Evolutionary conservation across 1,139 yeast genomes (phyloP), one percentile per base, ranked within the genome.

Genomic region (Chernovozyma sophiae-reginae): DNA sequence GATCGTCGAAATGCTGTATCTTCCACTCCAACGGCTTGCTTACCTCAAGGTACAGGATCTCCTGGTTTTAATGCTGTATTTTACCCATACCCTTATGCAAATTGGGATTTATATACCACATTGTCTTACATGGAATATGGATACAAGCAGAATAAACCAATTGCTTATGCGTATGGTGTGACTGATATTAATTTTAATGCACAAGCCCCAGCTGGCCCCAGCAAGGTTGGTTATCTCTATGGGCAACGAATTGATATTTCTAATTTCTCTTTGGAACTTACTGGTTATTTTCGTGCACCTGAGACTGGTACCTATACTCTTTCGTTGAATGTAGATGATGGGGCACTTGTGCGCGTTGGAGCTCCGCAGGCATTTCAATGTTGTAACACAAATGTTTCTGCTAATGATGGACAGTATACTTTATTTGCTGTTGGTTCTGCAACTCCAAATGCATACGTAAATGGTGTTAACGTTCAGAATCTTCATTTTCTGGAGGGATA

Each of bases 341-440:
- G 50, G 14, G 55, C 47, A 3, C 43, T 47, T 44, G 42, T 56
- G 3, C 45, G 46, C 34, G 34, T 57, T 35, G 62, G 59, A 26
- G 40, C 41, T 19, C 47, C 42, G 3, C 46, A 44, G 33, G 61
- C 56, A 3, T 53, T 56, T 28, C 47, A 40, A 16, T 58, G 64
- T 43, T 59, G 64, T 45, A 36, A 43, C 19, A 43, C 45, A 7
- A 37, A 41, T 19, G 15, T 33, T 12, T 10, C 25, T 11, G 35
- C 39, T 15, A 33, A 23, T 14, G 35, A 39, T 2, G 36, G 37
- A n/a, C 18, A 31, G 1, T 45, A 44, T 10, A 30, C 49, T 4
- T 24, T 52, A 36, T 46, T 34, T 30, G 41, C 49, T 8, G 3
- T 12, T 6, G 17, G 24, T 7, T n/a, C 35, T 15, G 19, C 20